Evolutionary conservation across 1,284 basidiomycete species (phyloP), one percentile per base, ranked within the genome.

Genomic region (Uromyces viciae-fabae): DNA sequence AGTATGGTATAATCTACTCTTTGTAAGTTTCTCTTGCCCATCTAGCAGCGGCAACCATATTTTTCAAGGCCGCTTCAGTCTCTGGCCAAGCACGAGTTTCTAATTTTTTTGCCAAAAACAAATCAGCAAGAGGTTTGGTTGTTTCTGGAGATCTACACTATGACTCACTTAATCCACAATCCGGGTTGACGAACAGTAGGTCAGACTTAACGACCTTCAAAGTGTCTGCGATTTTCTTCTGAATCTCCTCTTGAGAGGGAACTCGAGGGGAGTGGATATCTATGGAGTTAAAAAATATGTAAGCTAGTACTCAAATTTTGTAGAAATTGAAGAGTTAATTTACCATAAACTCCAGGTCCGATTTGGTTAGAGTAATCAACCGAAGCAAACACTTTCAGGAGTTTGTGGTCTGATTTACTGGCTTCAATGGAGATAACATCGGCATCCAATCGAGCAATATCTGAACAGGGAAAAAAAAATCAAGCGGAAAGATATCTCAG

Each of bases 191-290:
- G 87, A 95, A 93, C 87, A 81, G 64, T 36, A 81, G 62, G 72
- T 64, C 73, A 17, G 79, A 49, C 38, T 75, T 81, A 40, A 81
- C 79, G 36, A 43, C 79, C 72, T 81, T 75, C 56, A 81, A 56
- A 90, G 96, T 95, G 83, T 91, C 88, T 87, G 91, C 90, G 87
- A 99, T 90, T 85, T 95, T 93, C 85, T 96, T 92, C 89, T 92
- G 92, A 89, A 99, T 96, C 90, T 99, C 97, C 87, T 95, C 90
- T 85, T 91, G 90, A 82, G 91, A 89, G 79, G 97, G 97, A 83
- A 99, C 94, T 91, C 97, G 95, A 83, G 96, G 96, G 84, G 95
- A 98, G 90, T 98, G 97, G 88, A 99, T 98, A 88, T 99, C 96
- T 87, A 96, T 17, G 19, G 8, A 46, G 19, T 31, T 31, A 43